A percentile compares a stretch with the other conserved stretches of the same genome.
These are phyloP conservation scores for Amorphotheca resinae DNA, from an alignment of 495 filamentous ascomycete genomes.

Conservation along the genomic window DNA sequence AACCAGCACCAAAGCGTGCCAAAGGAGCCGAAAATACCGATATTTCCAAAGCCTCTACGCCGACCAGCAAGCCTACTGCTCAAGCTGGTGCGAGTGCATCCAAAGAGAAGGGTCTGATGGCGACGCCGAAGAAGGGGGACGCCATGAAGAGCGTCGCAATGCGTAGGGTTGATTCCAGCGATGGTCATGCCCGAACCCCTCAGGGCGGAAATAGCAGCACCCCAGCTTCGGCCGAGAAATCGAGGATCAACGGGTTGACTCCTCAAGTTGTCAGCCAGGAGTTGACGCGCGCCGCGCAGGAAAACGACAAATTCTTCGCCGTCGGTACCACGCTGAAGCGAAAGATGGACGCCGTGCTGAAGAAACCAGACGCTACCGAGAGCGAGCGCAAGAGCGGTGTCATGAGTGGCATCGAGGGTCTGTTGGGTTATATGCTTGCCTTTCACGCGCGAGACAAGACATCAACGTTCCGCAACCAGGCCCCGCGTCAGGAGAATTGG, in stretches of 20 bases:
- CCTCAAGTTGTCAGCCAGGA: constrained; percentile 1
- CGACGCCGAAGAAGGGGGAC: constrained; percentile 19
- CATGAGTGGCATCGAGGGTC: constrained; percentile 29
- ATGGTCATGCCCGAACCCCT: constrained; percentile 17
- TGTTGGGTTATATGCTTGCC: constrained; percentile 29
- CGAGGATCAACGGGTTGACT: constrained; percentile 10
- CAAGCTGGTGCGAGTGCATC: background rate
- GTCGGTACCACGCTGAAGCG: constrained; percentile 11
- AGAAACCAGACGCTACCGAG: background rate
- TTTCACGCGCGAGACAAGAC: constrained; percentile 23
- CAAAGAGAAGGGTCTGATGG: constrained; percentile 10
- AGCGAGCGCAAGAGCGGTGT: constrained; percentile 21
- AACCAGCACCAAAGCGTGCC: constrained; percentile 11
- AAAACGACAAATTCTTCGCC: background rate
- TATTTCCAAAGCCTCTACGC: constrained; percentile 4
- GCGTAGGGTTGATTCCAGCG: constrained; percentile 19
- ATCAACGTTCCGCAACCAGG: background rate
- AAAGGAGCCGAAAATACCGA: constrained; percentile 11
- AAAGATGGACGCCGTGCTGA: constrained; percentile 17
- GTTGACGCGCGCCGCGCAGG: background rate
- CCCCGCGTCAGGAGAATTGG: background rate
- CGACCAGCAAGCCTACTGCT: constrained; percentile 14
- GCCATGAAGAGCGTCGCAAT: constrained; percentile 18
- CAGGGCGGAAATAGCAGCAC: constrained; percentile 11
- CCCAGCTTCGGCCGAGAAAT: constrained; percentile 16